Percentiles rank a stretch among this genome's conserved stretches.
Evolutionary conservation across 2,329 filamentous ascomycete species (phyloP).

Genomic region (Metarhizium humberi): DNA sequence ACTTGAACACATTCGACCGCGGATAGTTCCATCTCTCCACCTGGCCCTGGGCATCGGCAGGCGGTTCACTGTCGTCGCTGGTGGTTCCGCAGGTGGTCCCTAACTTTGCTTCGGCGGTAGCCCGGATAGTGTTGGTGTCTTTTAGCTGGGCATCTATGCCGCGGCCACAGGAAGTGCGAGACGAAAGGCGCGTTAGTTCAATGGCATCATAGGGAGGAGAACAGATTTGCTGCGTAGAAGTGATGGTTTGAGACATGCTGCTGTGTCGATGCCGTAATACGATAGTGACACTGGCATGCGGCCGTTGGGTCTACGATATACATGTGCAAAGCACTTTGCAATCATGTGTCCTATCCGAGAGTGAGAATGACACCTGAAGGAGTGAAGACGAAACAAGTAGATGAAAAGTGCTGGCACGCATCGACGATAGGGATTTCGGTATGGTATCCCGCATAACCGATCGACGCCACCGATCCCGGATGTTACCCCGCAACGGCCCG

Average conservation of each 20-base stretch:
- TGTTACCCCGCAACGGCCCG: background rate
- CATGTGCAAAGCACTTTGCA: too few species aligned
- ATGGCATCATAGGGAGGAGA: background rate
- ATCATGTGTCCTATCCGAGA: too few species aligned
- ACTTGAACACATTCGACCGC: slow-evolving; percentile 18
- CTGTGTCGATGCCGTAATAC: too few species aligned
- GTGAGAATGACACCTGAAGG: too few species aligned
- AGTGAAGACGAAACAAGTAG: background rate
- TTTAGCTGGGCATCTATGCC: background rate
- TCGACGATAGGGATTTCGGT: background rate
- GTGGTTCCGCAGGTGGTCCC: background rate
- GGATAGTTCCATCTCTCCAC: slow-evolving; percentile 28
- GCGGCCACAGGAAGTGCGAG: background rate
- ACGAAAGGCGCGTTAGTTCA: background rate
- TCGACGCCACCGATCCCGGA: background rate
- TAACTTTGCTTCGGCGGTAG: background rate
- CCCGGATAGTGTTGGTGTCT: background rate
- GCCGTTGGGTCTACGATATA: too few species aligned
- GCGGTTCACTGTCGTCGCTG: slow-evolving; percentile 11
- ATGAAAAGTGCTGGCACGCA: background rate
- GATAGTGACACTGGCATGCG: too few species aligned
- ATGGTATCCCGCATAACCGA: background rate
- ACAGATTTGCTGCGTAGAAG: background rate
- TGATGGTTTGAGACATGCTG: background rate
- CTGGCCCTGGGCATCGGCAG: slow-evolving; percentile 15